Base-by-base conservation (phyloP, 208 protist genomes). In the Vickermania spadyakhi region DNA sequence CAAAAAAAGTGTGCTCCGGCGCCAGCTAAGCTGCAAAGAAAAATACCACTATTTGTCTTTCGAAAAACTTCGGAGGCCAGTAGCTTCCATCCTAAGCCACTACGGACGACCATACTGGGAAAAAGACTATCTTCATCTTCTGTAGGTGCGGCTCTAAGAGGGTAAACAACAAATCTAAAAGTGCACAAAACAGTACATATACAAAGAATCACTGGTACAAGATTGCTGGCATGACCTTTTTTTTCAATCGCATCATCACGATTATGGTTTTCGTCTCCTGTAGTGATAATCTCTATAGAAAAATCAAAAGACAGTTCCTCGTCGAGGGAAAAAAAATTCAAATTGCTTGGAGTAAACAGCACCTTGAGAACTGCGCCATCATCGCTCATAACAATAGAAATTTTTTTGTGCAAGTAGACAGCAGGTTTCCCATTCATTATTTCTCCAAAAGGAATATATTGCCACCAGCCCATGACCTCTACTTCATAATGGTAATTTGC, bases 21-120 rank as follows among this genome's bases (percentile, higher is more conserved):
- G 18, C 36, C 36, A 45, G 11, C 36, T 45, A 45, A 45, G 11
- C 11, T 18, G 18, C 36, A 45, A 45, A 45, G 36, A 45, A 45
- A 45, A 45, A 18, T 45, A n/a, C 36, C 36, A 45, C 36, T 45
- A 18, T 45, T 45, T 45, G 36, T 45, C 36, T 45, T 45, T 45
- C 36, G 7, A 18, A 45, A 45, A n/a, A 45, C 36, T 45, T 45
- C 36, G 36, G 36, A 45, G 36, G 36, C 36, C 36, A 45, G 36
- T 45, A 45, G 18, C 36, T 45, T 45, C 36, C 36, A 45, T n/a
- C 36, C 36, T 45, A 18, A 7, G 7, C 36, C 36, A 45, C 36
- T 45, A 45, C 36, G 36, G 36, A 45, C 36, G 18, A 45, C 7
- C 7, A 45, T 45, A 45, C 36, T 45, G 18, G 36, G 11, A 45